Percentiles rank a stretch among this genome's conserved stretches.
Evolutionary conservation across 225 moss, liverwort and hornwort genomes (phyloP).

Genomic region (Climacium dendroides): DNA sequence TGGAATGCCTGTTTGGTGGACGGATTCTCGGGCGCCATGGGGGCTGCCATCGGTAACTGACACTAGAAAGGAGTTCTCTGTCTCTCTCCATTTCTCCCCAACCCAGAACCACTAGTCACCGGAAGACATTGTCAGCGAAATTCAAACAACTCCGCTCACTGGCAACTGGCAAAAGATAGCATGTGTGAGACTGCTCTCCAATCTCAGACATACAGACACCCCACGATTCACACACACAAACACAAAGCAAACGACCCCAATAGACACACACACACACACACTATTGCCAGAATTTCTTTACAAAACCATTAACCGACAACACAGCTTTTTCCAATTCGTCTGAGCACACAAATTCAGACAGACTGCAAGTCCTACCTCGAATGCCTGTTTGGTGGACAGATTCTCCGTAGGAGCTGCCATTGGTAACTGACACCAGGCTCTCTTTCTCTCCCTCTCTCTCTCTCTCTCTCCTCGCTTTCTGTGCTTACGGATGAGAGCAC

Average conservation of each 20-base stretch:
- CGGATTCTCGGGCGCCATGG: background rate
- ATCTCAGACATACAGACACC: background rate
- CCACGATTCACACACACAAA: background rate
- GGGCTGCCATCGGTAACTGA: background rate
- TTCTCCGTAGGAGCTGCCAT: background rate
- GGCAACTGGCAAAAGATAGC: background rate
- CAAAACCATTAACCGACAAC: background rate
- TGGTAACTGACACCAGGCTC: background rate
- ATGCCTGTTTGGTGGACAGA: background rate
- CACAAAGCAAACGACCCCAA: background rate
- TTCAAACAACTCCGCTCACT: background rate
- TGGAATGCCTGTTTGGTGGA: background rate
- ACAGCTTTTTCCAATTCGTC: background rate
- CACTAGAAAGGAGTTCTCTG: too few relatives aligned
- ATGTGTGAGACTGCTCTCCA: too few relatives aligned
- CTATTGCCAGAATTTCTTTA: background rate
- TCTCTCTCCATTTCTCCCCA: background rate
- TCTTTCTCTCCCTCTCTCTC: too few relatives aligned
- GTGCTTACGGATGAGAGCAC: background rate
- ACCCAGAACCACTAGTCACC: background rate
- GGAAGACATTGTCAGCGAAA: background rate
- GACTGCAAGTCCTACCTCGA: background rate
- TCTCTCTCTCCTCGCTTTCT: background rate
- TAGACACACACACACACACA: background rate
- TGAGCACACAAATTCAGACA: background rate